These are phyloP conservation scores for Tetracladium maxilliforme DNA, from an alignment of 2,329 filamentous ascomycete genomes.

Conservation along the genomic window DNA sequence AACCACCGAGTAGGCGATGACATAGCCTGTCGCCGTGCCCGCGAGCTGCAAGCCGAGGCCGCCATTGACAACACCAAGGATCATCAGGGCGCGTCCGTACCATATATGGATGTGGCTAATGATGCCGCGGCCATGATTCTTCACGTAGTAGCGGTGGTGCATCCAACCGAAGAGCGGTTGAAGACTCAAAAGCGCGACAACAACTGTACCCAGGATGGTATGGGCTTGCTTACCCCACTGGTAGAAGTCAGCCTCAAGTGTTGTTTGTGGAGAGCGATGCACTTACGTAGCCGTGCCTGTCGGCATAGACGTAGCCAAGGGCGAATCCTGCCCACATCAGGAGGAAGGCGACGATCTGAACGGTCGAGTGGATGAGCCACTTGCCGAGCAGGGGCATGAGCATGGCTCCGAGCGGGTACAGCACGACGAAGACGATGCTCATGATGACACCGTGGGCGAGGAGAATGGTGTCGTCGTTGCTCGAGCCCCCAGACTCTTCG, in stretches of 20 bases:
- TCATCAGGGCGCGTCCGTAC: constrained; percentile 42
- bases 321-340: constrained; percentile 46
- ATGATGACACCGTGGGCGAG: constrained; percentile 43
- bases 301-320: constrained; percentile 33
- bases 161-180: constrained; percentile 42
- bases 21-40: constrained; percentile 19
- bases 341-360: constrained; percentile 37
- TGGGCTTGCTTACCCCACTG: too few relatives aligned
- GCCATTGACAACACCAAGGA: constrained; percentile 47
- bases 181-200: constrained; percentile 36
- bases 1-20: constrained; percentile 40
- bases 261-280: constrained; percentile 13
- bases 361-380: constrained; percentile 40
- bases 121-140: constrained; percentile 27
- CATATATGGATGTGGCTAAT: constrained; percentile 45
- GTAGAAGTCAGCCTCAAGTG: constrained; percentile 8
- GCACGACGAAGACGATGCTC: constrained; percentile 39
- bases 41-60: constrained; percentile 42
- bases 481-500: constrained; percentile 2
- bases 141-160: constrained; percentile 39
- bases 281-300: constrained; percentile 26
- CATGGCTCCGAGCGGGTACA: constrained; percentile 45
- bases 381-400: constrained; percentile 43
- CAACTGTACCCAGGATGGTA: constrained; percentile 37
- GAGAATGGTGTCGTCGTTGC: constrained; percentile 6